These are phyloP conservation scores for Sporisorium iseilematis-ciliati DNA, from an alignment of 1,284 basidiomycete genomes.

Conservation along the genomic window DNA sequence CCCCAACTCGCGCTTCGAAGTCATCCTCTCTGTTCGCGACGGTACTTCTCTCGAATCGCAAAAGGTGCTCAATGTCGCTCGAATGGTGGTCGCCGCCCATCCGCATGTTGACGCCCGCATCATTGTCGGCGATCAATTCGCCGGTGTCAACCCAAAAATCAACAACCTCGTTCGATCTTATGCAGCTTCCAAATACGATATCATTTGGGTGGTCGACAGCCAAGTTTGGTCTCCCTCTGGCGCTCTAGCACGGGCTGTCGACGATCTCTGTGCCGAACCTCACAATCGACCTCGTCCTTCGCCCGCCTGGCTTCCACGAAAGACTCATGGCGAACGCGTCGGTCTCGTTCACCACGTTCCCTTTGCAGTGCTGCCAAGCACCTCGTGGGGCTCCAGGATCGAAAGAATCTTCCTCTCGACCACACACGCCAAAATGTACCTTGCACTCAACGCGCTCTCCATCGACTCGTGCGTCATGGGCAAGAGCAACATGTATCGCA, in stretches of 20 bases:
- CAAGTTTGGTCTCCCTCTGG: constrained; percentile 84
- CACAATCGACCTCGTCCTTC: constrained; percentile 57
- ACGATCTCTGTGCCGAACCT: constrained; percentile 83
- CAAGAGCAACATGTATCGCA: constrained; percentile 94
- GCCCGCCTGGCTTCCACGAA: constrained; percentile 47
- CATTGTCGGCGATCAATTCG: constrained; percentile 69
- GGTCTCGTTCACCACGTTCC: constrained; percentile 97
- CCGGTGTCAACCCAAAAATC: constrained; percentile 97
- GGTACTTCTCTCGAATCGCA: constrained; percentile 44
- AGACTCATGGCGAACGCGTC: constrained; percentile 71
- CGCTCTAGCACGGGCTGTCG: constrained; percentile 88
- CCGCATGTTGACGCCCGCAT: constrained; percentile 58
- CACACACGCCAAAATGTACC: constrained; percentile 99
- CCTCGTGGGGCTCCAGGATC: constrained; percentile 78
- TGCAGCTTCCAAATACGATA: constrained; percentile 81
- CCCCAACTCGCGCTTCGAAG: constrained; percentile 59
- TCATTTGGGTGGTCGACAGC: constrained; percentile 96
- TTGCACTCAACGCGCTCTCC: constrained; percentile 87
- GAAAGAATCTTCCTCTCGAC: constrained; percentile 96
- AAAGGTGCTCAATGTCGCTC: constrained; percentile 60
- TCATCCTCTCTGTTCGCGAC: constrained; percentile 64
- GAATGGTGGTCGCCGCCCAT: constrained; percentile 57
- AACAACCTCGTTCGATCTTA: constrained; percentile 94
- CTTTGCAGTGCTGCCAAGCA: constrained; percentile 78
- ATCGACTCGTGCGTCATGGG: constrained; percentile 97